Evolutionary conservation across 495 filamentous ascomycete species (phyloP), one percentile per base, ranked within the genome.

Genomic region (Xylaria palmicola): DNA sequence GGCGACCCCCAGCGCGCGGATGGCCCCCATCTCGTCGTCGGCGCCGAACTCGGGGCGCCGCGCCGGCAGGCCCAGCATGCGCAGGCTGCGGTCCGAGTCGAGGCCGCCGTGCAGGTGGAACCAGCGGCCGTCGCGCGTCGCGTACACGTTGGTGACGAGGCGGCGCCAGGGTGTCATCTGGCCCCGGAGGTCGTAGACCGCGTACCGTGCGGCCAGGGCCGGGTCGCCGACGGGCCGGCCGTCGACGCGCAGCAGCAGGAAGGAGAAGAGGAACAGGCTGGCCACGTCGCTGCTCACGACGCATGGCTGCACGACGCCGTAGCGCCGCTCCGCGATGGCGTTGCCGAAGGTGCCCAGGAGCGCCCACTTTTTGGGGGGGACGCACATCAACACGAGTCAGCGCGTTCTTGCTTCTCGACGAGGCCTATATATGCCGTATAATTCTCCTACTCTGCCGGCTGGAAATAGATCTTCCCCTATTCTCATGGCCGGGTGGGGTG

Each of bases 101-200:
- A 85, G 73, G 19, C 74, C 74, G 2, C 81, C 79, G 56, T 86
- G 83, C 4, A 80, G 29, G 56, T 86, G 83, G 58, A 80, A 85
- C 66, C 67, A 84, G 6, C 77, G 70, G 1, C 70, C 72, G 48
- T 86, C 81, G 41, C 77, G 79, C n/a, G 77, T 81, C 43, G 70
- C 67, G 57, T 86, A 85, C 24, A 84, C 77, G 60, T 84, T 85
- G 0, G 83, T 84, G 9, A 68, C 68, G 6, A 72, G 56, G 5
- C 70, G 53, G 13, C 68, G 57, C 62, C 64, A 70, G 34, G 63
- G 52, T 20, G 62, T 66, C 40, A 70, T 67, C 40, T 70, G 68
- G 2, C 13, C 30, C 27, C 59, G 65, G 12, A 60, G 63, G 26
- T 68, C 72, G 52, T 72, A 66, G 37, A 69, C 47, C 0, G 62